phyloP scores from a whole-genome alignment of 345 rosid genomes.

The Streptanthus diversifolius region DNA sequence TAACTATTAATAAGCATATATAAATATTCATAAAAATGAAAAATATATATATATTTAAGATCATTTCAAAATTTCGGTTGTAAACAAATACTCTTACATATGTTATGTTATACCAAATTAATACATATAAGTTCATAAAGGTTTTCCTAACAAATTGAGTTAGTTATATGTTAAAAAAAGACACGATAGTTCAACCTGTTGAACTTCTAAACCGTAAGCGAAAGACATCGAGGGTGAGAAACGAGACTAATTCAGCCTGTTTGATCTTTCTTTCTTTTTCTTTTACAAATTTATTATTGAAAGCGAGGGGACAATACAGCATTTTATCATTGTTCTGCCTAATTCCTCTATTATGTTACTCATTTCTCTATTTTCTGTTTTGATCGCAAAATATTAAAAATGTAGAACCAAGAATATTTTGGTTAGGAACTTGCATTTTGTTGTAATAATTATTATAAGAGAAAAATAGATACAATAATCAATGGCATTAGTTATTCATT shows the following conservation, averaged over 20 bases:
- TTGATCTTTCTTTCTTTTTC: neutral
- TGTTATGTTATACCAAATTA: neutral
- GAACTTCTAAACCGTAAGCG: neutral
- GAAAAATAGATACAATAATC: neutral
- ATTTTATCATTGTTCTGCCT: too few species aligned
- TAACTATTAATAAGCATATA: neutral
- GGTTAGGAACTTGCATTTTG: neutral
- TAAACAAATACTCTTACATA: neutral
- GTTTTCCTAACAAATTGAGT: neutral
- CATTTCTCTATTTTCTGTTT: neutral
- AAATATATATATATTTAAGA: neutral
- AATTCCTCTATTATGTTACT: too few species aligned
- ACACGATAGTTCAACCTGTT: neutral
- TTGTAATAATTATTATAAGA: neutral
- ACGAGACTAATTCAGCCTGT: neutral
- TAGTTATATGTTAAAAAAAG: neutral
- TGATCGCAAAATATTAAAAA: neutral
- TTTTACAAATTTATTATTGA: too few species aligned
- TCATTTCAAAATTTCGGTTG: neutral
- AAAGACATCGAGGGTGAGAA: neutral
- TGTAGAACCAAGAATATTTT: neutral
- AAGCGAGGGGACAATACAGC: too few species aligned
- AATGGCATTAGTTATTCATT: constrained; percentile 24
- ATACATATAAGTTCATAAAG: neutral
- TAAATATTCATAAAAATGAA: neutral